These are phyloP conservation scores for Lunularia cruciata DNA, from an alignment of 225 moss, liverwort and hornwort genomes.

Conservation along the genomic window DNA sequence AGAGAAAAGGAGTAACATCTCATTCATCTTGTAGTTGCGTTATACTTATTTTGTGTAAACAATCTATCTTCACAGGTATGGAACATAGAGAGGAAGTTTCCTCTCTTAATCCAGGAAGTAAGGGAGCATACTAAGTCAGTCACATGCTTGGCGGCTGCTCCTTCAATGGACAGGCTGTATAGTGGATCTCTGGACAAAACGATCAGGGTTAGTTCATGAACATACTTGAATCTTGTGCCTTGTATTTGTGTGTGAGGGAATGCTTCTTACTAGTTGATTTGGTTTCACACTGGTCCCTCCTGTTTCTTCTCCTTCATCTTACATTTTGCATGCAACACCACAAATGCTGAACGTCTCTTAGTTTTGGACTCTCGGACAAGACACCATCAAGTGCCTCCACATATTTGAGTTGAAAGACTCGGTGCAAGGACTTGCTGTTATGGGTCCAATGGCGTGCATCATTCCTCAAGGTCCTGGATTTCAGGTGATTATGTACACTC, in stretches of 20 bases:
- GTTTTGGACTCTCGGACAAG: conserved; percentile 43
- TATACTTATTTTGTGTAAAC: no score
- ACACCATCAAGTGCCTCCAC: conserved; percentile 31
- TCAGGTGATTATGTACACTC: not conserved
- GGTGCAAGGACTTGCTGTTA: conserved; percentile 33
- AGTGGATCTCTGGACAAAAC: conserved; percentile 52
- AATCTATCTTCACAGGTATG: conserved; percentile 33
- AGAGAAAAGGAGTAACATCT: no score
- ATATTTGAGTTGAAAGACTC: conserved; percentile 44
- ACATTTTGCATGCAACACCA: no score
- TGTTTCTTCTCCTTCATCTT: no score
- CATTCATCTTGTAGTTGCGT: no score
- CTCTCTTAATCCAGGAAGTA: conserved; percentile 33
- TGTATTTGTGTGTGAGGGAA: no score
- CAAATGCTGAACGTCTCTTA: no score
- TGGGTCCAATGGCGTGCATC: conserved; percentile 40
- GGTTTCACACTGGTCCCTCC: no score
- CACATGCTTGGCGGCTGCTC: conserved; percentile 33
- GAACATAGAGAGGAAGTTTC: conserved; percentile 34
- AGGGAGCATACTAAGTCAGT: conserved; percentile 44
- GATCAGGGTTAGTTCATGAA: conserved; percentile 30
- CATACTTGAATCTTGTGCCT: not conserved
- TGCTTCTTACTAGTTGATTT: no score
- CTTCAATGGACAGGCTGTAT: conserved; percentile 30
- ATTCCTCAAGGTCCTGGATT: conserved; percentile 34